A percentile compares a stretch with the other conserved stretches of the same genome.
Evolutionary conservation across 345 rosid genomes (phyloP).

Genomic region (Pugionium dolabratum): DNA sequence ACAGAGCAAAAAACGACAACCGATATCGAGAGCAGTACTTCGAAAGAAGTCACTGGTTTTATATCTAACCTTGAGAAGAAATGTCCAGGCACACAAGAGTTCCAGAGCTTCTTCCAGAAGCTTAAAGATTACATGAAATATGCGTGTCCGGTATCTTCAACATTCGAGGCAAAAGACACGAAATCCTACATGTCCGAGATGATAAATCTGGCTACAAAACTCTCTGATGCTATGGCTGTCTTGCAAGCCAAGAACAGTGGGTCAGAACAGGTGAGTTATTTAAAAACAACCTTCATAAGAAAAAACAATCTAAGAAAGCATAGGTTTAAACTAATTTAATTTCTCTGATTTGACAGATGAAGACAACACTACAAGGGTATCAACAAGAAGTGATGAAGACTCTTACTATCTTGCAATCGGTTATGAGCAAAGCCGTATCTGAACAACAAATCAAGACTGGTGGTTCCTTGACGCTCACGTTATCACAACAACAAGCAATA

Average conservation of each 20-base stretch:
- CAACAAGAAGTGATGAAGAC: constrained; percentile 42
- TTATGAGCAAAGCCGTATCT: constrained; percentile 27
- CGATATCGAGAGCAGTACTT: constrained; percentile 27
- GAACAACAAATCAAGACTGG: constrained; percentile 16
- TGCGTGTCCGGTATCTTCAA: constrained; percentile 28
- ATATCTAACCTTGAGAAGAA: constrained; percentile 38
- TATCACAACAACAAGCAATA: constrained; percentile 38
- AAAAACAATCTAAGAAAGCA: background rate
- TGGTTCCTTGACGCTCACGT: constrained; percentile 39
- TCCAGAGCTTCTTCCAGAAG: constrained; percentile 35
- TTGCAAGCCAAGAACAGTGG: constrained; percentile 41
- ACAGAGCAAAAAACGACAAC: background rate
- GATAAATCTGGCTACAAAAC: constrained; percentile 32
- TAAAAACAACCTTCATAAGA: background rate
- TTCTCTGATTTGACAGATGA: constrained; percentile 15
- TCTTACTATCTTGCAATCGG: constrained; percentile 32
- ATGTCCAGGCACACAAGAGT: constrained; percentile 33
- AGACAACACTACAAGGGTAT: constrained; percentile 37
- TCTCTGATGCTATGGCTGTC: constrained; percentile 39
- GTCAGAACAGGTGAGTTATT: constrained; percentile 33
- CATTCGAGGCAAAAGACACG: constrained; percentile 32
- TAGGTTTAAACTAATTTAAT: background rate
- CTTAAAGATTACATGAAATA: constrained; percentile 35
- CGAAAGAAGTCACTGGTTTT: constrained; percentile 34
- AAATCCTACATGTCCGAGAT: constrained; percentile 38